phyloP scores from a whole-genome alignment of 441 rosid genomes.

The Melastoma candidum region DNA sequence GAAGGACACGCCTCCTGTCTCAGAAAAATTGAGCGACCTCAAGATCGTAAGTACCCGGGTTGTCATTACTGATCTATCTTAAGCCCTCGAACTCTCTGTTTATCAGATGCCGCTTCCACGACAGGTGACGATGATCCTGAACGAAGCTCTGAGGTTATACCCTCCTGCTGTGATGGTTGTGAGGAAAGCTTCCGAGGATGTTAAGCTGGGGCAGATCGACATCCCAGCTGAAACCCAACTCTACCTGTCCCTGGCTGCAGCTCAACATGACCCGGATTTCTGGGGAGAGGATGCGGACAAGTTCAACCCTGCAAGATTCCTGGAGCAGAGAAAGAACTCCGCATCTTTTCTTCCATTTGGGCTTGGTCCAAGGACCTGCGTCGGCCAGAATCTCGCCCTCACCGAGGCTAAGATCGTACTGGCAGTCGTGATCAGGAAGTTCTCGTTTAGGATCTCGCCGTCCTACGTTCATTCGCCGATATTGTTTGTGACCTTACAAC shows the following conservation, averaged over 20 bases:
- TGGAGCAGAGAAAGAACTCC: slow-evolving; percentile 37
- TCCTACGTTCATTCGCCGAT: slow-evolving; percentile 66
- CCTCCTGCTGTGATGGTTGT: slow-evolving; percentile 41
- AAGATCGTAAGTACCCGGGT: slow-evolving; percentile 41
- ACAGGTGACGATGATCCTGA: slow-evolving; percentile 56
- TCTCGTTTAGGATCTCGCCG: slow-evolving; percentile 39
- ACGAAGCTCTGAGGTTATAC: slow-evolving; percentile 68
- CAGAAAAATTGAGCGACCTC: slow-evolving; percentile 40
- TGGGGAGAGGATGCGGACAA: slow-evolving; percentile 69
- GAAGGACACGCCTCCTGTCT: slow-evolving; percentile 19
- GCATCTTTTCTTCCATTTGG: slow-evolving; percentile 54
- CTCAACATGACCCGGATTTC: slow-evolving; percentile 44
- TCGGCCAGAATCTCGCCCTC: slow-evolving; percentile 54
- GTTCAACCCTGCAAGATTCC: slow-evolving; percentile 67
- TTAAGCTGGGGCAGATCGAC: slow-evolving; percentile 44
- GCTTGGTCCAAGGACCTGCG: slow-evolving; percentile 65
- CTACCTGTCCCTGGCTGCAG: slow-evolving; percentile 28
- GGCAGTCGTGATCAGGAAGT: slow-evolving; percentile 37
- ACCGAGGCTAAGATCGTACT: slow-evolving; percentile 49
- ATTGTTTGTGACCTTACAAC: slow-evolving; percentile 33
- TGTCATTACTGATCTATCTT: background rate
- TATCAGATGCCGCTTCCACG: background rate
- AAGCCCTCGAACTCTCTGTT: too few relatives aligned
- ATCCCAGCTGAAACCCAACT: slow-evolving; percentile 58
- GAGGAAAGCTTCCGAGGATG: slow-evolving; percentile 32